Percentiles rank a stretch among this genome's conserved stretches.
Conservation (phyloP, 2,329 filamentous ascomycete genomes). For the Colletotrichum liaoningense region DNA sequence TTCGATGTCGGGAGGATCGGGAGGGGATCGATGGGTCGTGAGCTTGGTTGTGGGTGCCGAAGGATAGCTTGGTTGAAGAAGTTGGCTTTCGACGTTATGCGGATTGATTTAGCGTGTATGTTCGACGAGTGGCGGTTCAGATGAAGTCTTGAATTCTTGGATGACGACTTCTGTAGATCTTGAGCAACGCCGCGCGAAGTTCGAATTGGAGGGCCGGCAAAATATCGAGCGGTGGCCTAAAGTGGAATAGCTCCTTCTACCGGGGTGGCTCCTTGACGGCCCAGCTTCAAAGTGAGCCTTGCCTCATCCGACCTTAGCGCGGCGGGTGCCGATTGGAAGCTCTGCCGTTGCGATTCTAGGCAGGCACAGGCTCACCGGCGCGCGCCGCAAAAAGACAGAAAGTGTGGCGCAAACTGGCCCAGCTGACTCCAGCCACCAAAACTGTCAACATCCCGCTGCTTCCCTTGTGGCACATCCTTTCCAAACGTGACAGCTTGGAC, state of each 20-base stretch:
- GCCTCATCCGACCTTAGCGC: neutral
- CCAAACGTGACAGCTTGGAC: neutral
- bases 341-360: neutral
- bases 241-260: neutral
- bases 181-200: neutral
- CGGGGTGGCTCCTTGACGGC: neutral
- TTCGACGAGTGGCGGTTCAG: neutral
- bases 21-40: neutral
- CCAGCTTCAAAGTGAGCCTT: neutral
- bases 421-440: neutral
- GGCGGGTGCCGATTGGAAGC: neutral
- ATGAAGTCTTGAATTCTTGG: neutral
- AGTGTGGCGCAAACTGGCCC: neutral
- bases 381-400: neutral
- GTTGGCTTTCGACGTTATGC: too few relatives aligned
- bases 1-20: neutral
- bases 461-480: neutral
- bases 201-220: constrained; percentile 9
- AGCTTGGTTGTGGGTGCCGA: too few relatives aligned
- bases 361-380: neutral
- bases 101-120: neutral
- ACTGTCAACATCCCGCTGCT: constrained; percentile 1
- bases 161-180: neutral
- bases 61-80: neutral
- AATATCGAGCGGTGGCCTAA: constrained; percentile 6